phyloP scores from a whole-genome alignment of 2,329 filamentous ascomycete genomes.

The Ophiostoma sp. region DNA sequence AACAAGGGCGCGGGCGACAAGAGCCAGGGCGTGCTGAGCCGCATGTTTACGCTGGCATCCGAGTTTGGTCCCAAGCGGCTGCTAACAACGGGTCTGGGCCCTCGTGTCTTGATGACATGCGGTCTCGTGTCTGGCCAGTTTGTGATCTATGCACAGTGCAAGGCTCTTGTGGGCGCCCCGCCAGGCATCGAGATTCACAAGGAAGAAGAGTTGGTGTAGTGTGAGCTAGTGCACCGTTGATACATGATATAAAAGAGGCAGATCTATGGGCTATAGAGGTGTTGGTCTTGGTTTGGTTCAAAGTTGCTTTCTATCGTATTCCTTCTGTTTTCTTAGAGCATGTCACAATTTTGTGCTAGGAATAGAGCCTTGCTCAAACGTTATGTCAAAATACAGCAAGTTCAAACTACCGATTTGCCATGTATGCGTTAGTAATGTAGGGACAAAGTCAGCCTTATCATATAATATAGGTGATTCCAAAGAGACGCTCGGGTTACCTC shows the following conservation, averaged over 20 bases:
- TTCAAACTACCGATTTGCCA: not conserved
- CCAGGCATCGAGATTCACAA: slow-evolving; percentile 50
- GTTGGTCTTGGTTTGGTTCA: not conserved
- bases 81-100: slow-evolving; percentile 44
- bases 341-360: not conserved
- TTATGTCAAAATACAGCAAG: not conserved
- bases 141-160: slow-evolving; percentile 52
- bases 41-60: slow-evolving; percentile 48
- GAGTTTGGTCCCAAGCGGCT: slow-evolving; percentile 48
- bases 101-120: slow-evolving; percentile 50
- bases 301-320: not conserved
- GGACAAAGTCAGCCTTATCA: not conserved
- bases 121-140: slow-evolving; percentile 49
- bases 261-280: not conserved
- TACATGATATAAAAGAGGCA: too few species aligned
- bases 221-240: not conserved
- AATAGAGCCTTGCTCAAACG: not conserved
- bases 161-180: slow-evolving; percentile 47
- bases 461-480: too few species aligned
- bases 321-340: not conserved
- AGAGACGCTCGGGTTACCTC: not conserved
- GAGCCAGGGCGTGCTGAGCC: slow-evolving; percentile 43
- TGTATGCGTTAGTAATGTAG: not conserved
- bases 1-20: slow-evolving; percentile 50
- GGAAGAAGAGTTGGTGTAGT: slow-evolving; percentile 31